phyloP scores from a whole-genome alignment of 208 protist species.

The Angomonas ambiguus region DNA sequence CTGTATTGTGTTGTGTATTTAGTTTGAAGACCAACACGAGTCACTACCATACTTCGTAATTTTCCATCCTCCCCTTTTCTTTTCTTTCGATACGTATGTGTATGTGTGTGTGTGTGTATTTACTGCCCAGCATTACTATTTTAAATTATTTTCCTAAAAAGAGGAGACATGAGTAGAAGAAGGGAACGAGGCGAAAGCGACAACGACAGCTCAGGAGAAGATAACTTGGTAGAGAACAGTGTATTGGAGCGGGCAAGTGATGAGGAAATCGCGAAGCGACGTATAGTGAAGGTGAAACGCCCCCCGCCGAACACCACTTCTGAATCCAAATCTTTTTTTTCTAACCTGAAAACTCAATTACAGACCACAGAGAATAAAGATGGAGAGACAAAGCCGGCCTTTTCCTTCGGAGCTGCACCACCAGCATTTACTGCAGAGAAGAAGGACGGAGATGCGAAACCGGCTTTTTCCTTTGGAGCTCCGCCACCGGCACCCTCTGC shows the following conservation, averaged over 20 bases:
- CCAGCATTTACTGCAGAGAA: too few species aligned
- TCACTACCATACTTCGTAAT: background rate
- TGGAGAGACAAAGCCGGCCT: too few species aligned
- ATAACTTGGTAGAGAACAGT: background rate
- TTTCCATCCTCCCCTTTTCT: background rate
- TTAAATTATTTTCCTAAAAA: too few species aligned
- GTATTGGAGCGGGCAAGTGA: background rate
- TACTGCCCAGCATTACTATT: background rate
- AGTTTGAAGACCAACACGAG: too few species aligned
- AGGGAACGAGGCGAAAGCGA: background rate
- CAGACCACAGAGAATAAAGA: too few species aligned
- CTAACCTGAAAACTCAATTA: background rate
- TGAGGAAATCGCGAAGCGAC: conserved; percentile 1
- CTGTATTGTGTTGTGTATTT: too few species aligned
- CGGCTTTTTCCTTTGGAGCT: too few species aligned
- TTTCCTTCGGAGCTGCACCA: too few species aligned
- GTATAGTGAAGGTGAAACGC: background rate
- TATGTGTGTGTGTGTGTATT: background rate
- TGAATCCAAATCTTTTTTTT: background rate
- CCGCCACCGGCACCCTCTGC: too few species aligned
- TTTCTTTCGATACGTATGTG: background rate
- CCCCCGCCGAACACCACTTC: background rate
- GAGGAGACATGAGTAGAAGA: background rate
- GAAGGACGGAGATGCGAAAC: too few species aligned
- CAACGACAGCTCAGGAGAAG: background rate